A percentile compares a stretch with the other conserved stretches of the same genome.
These are phyloP conservation scores for Luffa acutangula DNA, from an alignment of 306 rosid genomes.

Conservation along the genomic window DNA sequence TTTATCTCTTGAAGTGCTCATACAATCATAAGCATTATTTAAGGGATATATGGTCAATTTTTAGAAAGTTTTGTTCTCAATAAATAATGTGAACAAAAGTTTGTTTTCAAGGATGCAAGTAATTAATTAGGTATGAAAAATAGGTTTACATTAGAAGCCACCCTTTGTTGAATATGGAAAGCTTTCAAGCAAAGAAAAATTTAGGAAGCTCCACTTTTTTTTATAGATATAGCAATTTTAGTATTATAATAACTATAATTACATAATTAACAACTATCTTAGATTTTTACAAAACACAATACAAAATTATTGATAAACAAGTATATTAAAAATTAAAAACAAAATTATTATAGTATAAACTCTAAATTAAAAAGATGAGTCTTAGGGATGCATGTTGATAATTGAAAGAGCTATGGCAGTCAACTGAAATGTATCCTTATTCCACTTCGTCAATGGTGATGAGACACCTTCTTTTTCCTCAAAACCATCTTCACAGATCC, in stretches of 20 bases:
- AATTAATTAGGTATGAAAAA: background rate
- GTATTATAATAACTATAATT: background rate
- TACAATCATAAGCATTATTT: background rate
- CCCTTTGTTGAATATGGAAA: background rate
- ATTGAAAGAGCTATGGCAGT: slow-evolving; percentile 62
- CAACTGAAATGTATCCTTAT: slow-evolving; percentile 39
- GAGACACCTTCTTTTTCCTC: slow-evolving; percentile 16
- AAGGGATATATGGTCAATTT: background rate
- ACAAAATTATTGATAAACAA: background rate
- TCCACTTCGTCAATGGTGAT: slow-evolving; percentile 53
- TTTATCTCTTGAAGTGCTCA: too few relatives aligned
- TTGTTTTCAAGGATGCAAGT: background rate
- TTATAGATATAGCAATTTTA: background rate
- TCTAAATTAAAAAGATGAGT: background rate
- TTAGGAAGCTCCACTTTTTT: background rate
- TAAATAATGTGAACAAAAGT: background rate
- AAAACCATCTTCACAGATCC: slow-evolving; percentile 81
- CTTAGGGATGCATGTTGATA: slow-evolving; percentile 23
- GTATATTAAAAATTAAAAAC: background rate
- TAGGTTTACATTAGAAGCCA: background rate
- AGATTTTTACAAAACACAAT: background rate
- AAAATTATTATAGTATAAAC: background rate
- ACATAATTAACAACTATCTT: background rate
- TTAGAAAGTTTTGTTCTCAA: background rate
- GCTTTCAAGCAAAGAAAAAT: background rate